Conservation (phyloP, 2,329 filamentous ascomycete species). For the Scedosporium dehoogii region DNA sequence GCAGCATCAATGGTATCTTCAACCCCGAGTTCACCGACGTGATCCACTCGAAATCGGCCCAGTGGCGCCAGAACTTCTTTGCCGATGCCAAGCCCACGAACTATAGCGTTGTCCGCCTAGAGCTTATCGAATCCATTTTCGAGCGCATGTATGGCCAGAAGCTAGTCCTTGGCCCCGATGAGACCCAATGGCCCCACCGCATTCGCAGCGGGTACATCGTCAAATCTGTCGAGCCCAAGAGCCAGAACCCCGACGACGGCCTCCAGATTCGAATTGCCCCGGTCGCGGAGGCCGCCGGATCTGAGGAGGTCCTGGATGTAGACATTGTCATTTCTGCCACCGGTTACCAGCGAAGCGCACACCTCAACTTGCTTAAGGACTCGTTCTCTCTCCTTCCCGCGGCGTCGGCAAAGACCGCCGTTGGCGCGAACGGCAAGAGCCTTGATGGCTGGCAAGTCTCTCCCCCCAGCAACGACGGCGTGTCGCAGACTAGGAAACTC, state of each 20-base stretch:
- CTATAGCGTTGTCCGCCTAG: constrained; percentile 87
- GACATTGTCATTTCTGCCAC: constrained; percentile 81
- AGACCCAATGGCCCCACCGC: constrained; percentile 69
- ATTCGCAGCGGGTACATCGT: constrained; percentile 65
- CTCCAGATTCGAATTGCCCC: constrained; percentile 52
- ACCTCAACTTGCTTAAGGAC: constrained; percentile 64
- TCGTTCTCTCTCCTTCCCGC: constrained; percentile 56
- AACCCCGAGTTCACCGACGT: constrained; percentile 76
- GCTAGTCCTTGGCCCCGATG: constrained; percentile 56
- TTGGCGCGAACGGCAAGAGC: constrained; percentile 21
- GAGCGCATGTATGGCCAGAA: constrained; percentile 80
- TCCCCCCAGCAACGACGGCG: constrained; percentile 21
- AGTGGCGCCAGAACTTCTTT: constrained; percentile 50
- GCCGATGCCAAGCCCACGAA: constrained; percentile 74
- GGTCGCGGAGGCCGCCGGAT: constrained; percentile 17
- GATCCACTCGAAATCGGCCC: constrained; percentile 58
- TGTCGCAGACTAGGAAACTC: constrained; percentile 38
- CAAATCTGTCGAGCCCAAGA: constrained; percentile 43
- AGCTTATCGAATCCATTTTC: constrained; percentile 82
- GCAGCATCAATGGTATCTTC: constrained; percentile 89
- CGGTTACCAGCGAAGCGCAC: constrained; percentile 70
- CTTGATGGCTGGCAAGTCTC: constrained; percentile 31
- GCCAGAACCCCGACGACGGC: constrained; percentile 24
- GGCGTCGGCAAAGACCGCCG: constrained; percentile 17
- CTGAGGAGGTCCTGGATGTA: constrained; percentile 58